Percentiles rank a stretch among this genome's conserved stretches.
Conservation (phyloP, 2,329 filamentous ascomycete species). For the Aureobasidium sp. region DNA sequence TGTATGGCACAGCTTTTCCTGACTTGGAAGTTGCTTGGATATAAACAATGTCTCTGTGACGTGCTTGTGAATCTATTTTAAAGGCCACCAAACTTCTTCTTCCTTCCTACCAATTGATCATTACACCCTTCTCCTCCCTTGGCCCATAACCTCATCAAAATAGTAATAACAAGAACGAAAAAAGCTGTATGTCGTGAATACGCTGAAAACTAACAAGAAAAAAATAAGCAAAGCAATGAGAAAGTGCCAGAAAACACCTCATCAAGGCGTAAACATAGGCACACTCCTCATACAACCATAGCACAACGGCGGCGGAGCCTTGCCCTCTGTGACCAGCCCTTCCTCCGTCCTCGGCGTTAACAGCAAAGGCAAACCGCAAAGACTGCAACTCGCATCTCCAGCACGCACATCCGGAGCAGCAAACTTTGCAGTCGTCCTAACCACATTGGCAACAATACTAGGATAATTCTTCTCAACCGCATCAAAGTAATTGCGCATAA, state of each 20-base stretch:
- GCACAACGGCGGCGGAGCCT: constrained; percentile 42
- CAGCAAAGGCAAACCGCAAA: constrained; percentile 63
- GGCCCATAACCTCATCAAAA: too few species aligned
- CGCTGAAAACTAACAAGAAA: too few species aligned
- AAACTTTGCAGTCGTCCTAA: constrained; percentile 81
- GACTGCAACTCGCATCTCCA: constrained; percentile 42
- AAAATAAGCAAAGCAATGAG: background rate
- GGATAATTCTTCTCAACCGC: constrained; percentile 80
- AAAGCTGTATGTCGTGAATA: too few species aligned
- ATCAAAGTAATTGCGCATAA: constrained; percentile 83
- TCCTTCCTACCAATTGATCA: too few species aligned
- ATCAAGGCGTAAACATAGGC: constrained; percentile 14
- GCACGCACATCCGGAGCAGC: constrained; percentile 37
- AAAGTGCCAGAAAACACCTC: background rate
- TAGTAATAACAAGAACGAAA: too few species aligned
- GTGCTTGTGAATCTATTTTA: too few species aligned
- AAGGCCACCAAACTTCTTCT: too few species aligned
- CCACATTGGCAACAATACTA: constrained; percentile 90
- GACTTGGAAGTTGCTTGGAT: too few species aligned
- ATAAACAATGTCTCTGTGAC: too few species aligned
- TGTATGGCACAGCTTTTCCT: too few species aligned
- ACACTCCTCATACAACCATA: constrained; percentile 64
- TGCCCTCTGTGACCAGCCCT: constrained; percentile 21
- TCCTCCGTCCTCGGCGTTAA: constrained; percentile 32
- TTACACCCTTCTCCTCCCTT: too few species aligned